Evolutionary conservation across 257 asterid genomes (phyloP).

Genomic region (Eustoma russellianum): DNA sequence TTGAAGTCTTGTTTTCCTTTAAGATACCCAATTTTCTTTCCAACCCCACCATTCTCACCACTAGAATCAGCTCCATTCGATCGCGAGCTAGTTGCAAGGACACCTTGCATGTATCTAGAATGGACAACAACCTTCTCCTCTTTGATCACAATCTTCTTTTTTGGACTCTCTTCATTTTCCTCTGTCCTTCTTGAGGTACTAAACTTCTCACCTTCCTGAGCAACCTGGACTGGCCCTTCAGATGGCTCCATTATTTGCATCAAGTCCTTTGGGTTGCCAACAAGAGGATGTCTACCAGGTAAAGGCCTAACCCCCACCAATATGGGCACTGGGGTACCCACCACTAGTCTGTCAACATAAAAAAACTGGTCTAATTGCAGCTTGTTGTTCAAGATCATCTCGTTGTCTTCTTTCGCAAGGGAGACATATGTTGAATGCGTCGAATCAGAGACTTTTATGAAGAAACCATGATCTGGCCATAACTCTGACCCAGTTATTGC

Average conservation of each 20-base stretch:
- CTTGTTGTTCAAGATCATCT: slow-evolving; percentile 69
- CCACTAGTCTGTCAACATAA: slow-evolving; percentile 66
- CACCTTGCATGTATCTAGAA: slow-evolving; percentile 75
- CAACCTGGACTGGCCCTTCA: slow-evolving; percentile 23
- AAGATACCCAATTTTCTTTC: slow-evolving; percentile 22
- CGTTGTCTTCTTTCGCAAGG: slow-evolving; percentile 50
- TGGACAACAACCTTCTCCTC: slow-evolving; percentile 69
- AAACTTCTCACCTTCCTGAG: slow-evolving; percentile 14
- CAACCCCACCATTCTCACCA: slow-evolving; percentile 23
- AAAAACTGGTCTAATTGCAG: slow-evolving; percentile 70
- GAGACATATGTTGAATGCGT: slow-evolving; percentile 82
- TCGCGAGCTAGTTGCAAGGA: slow-evolving; percentile 34
- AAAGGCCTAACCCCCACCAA: slow-evolving; percentile 65
- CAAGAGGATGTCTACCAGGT: slow-evolving; percentile 70
- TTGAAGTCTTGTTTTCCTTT: slow-evolving; percentile 45
- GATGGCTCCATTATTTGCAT: slow-evolving; percentile 63
- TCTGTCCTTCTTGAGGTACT: slow-evolving; percentile 13
- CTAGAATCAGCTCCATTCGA: slow-evolving; percentile 26
- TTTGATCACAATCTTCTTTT: slow-evolving; percentile 57
- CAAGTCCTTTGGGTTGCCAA: slow-evolving; percentile 75
- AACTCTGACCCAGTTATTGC: slow-evolving; percentile 64
- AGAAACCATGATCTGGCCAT: slow-evolving; percentile 81
- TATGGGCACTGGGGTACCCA: slow-evolving; percentile 62
- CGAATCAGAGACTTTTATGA: slow-evolving; percentile 82
- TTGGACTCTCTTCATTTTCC: slow-evolving; percentile 24